Evolutionary conservation across 495 filamentous ascomycete genomes (phyloP).

Genomic region (Opeltia flavorubescens): DNA sequence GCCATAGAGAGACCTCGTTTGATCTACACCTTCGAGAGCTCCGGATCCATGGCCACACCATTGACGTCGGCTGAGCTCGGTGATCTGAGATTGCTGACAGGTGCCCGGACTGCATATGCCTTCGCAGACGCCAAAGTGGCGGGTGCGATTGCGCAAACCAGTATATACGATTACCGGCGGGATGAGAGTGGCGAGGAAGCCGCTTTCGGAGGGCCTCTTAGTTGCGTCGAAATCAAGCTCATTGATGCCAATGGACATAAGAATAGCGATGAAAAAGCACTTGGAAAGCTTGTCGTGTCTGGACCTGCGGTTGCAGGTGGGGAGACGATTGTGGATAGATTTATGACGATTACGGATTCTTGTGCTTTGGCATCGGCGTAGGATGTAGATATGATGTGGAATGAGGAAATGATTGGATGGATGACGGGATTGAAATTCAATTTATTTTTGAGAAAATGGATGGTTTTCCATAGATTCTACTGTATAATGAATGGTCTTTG

Average conservation of each 20-base stretch:
- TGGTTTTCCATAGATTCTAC: too few relatives aligned
- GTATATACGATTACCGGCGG: conserved; percentile 70
- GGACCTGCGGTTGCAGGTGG: conserved; percentile 55
- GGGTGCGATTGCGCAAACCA: conserved; percentile 71
- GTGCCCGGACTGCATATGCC: conserved; percentile 72
- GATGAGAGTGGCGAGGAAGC: conserved; percentile 15
- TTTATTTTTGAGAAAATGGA: too few relatives aligned
- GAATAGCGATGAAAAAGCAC: conserved; percentile 34
- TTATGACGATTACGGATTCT: conserved; percentile 38
- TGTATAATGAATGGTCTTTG: too few relatives aligned
- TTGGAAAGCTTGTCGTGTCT: conserved; percentile 52
- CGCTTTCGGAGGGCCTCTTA: conserved; percentile 76
- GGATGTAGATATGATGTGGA: background rate
- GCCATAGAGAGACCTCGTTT: conserved; percentile 31
- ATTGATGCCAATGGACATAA: conserved; percentile 43
- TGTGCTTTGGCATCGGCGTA: conserved; percentile 35
- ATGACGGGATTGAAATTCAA: background rate
- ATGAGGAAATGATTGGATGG: background rate
- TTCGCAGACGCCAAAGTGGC: conserved; percentile 70
- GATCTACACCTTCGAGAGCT: conserved; percentile 49
- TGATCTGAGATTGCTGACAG: conserved; percentile 66
- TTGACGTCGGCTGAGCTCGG: conserved; percentile 54
- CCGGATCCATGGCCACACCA: conserved; percentile 32
- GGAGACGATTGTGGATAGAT: conserved; percentile 43
- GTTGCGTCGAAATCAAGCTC: conserved; percentile 63